Percentiles rank a stretch among this genome's conserved stretches.
phyloP scores from a whole-genome alignment of 2,329 filamentous ascomycete genomes.

The Exophiala oligosperma region DNA sequence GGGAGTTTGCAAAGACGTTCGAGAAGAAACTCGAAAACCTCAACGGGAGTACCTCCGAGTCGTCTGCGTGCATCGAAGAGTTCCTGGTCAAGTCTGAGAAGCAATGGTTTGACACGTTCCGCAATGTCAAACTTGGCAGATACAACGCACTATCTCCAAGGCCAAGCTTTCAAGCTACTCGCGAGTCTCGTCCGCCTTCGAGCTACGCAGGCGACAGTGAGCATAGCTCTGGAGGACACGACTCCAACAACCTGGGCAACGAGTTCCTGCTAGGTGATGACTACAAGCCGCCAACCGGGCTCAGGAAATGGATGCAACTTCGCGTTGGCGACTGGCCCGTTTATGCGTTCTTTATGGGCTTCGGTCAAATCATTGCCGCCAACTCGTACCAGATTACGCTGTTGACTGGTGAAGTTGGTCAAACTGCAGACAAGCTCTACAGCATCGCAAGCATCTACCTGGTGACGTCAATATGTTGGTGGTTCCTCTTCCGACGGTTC shows the following conservation, averaged over 20 bases:
- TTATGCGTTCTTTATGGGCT: conserved; percentile 61
- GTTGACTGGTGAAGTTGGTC: conserved; percentile 62
- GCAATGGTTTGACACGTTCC: conserved; percentile 63
- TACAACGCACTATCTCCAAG: conserved; percentile 42
- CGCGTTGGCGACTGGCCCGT: conserved; percentile 65
- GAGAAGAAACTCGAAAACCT: conserved; percentile 58
- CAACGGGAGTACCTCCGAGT: conserved; percentile 58
- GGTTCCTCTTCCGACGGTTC: conserved; percentile 60
- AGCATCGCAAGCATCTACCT: conserved; percentile 61
- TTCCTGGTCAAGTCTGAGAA: conserved; percentile 66
- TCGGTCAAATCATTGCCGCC: conserved; percentile 64
- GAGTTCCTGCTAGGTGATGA: conserved; percentile 58
- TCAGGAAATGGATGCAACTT: conserved; percentile 56
- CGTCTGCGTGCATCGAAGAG: conserved; percentile 63
- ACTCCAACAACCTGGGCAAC: conserved; percentile 38
- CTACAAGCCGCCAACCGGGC: conserved; percentile 57
- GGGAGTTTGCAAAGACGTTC: conserved; percentile 61
- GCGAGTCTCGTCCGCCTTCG: conserved; percentile 34
- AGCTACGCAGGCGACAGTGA: conserved; percentile 42
- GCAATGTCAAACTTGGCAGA: conserved; percentile 59
- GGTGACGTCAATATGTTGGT: conserved; percentile 61
- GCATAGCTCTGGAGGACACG: conserved; percentile 24
- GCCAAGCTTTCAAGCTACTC: conserved; percentile 36
- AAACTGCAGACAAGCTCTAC: conserved; percentile 61
- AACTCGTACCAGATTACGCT: conserved; percentile 69